Conservation (phyloP, 2,329 filamentous ascomycete species). For the Cucurbitaria berberidis region DNA sequence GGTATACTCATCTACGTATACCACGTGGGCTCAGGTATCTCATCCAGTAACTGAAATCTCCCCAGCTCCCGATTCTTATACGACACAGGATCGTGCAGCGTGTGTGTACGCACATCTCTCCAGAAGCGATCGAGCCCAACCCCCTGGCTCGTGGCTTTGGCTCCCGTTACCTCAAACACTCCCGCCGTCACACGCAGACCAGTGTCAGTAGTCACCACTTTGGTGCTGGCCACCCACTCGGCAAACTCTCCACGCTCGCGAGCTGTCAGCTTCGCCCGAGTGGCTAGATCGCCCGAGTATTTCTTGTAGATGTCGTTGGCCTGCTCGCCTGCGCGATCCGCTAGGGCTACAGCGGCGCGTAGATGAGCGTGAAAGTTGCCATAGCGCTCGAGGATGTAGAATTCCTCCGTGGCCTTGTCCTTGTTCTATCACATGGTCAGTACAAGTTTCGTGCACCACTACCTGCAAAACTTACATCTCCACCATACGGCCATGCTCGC, state of each 20-base stretch:
- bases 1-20: constrained; percentile 53
- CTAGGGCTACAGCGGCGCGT: constrained; percentile 64
- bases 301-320: constrained; percentile 56
- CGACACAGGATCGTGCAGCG: constrained; percentile 69
- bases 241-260: constrained; percentile 65
- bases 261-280: constrained; percentile 56
- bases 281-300: constrained; percentile 39
- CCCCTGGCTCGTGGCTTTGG: constrained; percentile 63
- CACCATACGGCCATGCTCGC: constrained; percentile 68
- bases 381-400: constrained; percentile 69
- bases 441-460: constrained; percentile 3
- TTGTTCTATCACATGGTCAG: constrained; percentile 56
- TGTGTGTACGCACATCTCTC: constrained; percentile 70
- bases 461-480: constrained; percentile 52
- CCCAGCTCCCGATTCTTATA: constrained; percentile 71
- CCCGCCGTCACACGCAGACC: constrained; percentile 64
- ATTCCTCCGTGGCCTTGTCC: constrained; percentile 64
- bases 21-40: constrained; percentile 66
- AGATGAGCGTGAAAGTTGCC: constrained; percentile 69
- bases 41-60: constrained; percentile 61
- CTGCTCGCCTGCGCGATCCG: constrained; percentile 61
- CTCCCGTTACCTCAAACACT: constrained; percentile 69
- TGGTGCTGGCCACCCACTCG: constrained; percentile 67
- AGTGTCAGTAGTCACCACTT: constrained; percentile 68
- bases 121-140: constrained; percentile 70